These are phyloP conservation scores for Diddensiella santjacobensis DNA, from an alignment of 805 yeast species.

Conservation along the genomic window DNA sequence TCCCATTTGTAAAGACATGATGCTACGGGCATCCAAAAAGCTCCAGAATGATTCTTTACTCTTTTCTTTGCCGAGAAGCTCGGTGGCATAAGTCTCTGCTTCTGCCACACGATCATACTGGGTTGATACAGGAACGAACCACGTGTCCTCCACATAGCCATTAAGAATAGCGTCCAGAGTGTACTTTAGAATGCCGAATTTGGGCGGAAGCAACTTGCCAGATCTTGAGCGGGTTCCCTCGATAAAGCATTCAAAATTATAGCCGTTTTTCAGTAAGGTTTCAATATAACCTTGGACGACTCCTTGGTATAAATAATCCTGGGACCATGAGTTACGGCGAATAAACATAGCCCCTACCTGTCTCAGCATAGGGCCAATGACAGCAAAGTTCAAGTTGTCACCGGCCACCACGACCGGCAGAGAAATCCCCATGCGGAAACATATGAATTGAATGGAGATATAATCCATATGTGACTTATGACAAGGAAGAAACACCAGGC, in stretches of 20 bases:
- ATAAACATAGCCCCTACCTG: constrained; percentile 56
- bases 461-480: constrained; percentile 63
- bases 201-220: constrained; percentile 60
- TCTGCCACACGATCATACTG: constrained; percentile 61
- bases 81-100: constrained; percentile 50
- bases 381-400: constrained; percentile 58
- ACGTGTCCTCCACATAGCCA: constrained; percentile 40
- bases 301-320: constrained; percentile 42
- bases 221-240: constrained; percentile 67
- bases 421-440: constrained; percentile 51
- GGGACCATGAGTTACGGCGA: constrained; percentile 42
- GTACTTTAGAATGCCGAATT: constrained; percentile 56
- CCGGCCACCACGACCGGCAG: constrained; percentile 61
- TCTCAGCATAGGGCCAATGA: constrained; percentile 49
- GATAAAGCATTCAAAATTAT: constrained; percentile 55
- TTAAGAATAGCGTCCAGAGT: constrained; percentile 44
- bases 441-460: constrained; percentile 51
- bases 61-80: constrained; percentile 55
- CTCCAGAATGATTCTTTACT: constrained; percentile 46
- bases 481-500: constrained; percentile 49
- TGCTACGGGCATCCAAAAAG: constrained; percentile 33
- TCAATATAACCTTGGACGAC: constrained; percentile 44
- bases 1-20: constrained; percentile 36
- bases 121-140: constrained; percentile 54
- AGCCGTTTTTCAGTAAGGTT: constrained; percentile 45